Conservation (phyloP, 2,329 filamentous ascomycete genomes). For the Diaporthe sp. region DNA sequence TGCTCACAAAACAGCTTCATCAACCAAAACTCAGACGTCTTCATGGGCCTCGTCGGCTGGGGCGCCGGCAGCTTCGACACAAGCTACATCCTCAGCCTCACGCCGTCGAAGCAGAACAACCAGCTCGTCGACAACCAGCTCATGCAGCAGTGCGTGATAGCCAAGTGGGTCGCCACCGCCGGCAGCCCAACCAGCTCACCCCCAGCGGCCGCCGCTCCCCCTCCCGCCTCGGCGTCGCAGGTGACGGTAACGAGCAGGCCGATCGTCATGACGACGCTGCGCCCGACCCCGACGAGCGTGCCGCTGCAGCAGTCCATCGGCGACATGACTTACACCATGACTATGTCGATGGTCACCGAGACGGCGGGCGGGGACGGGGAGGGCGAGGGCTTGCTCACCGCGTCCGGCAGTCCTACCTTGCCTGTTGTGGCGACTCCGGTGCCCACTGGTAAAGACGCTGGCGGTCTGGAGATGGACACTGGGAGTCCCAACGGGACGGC, state of each 20-base stretch:
- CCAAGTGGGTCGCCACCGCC: slow-evolving; percentile 42
- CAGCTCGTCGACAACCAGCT: slow-evolving; percentile 51
- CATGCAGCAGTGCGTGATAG: slow-evolving; percentile 55
- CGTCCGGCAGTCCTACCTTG: not conserved
- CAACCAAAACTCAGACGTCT: slow-evolving; percentile 57
- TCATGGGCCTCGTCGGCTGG: slow-evolving; percentile 58
- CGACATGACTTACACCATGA: not conserved
- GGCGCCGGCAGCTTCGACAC: slow-evolving; percentile 55
- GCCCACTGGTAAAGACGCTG: not conserved
- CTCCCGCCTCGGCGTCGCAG: not conserved
- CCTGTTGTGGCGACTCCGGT: not conserved
- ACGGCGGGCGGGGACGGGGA: not conserved
- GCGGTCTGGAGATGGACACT: not conserved
- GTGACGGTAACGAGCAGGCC: slow-evolving; percentile 20
- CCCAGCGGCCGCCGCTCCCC: not conserved
- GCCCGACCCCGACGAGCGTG: not conserved
- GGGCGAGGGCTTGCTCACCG: slow-evolving; percentile 3
- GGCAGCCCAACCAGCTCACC: not conserved
- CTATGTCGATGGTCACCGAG: slow-evolving; percentile 4
- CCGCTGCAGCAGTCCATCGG: not conserved
- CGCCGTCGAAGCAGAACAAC: slow-evolving; percentile 48
- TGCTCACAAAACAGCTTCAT: slow-evolving; percentile 59
- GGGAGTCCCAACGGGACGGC: not conserved
- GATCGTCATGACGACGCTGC: slow-evolving; percentile 16
- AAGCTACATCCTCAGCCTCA: slow-evolving; percentile 55